phyloP scores from a whole-genome alignment of 179 eudicot genomes.

The Heliamphora pulchella region DNA sequence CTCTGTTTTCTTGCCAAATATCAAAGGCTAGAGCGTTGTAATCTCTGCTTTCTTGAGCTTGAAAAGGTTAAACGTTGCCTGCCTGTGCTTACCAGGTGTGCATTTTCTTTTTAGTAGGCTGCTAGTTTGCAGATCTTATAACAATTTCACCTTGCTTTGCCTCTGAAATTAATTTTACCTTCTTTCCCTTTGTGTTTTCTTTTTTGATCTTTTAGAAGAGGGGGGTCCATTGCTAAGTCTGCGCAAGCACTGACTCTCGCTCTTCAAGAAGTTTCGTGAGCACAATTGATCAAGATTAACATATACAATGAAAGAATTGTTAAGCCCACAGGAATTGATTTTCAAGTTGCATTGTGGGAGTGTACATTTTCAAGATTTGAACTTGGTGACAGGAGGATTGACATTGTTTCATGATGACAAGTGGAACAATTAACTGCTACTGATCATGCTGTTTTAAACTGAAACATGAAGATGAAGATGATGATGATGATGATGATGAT shows the following conservation, averaged over 20 bases:
- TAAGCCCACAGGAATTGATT: constrained; percentile 10
- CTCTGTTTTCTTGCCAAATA: constrained; percentile 11
- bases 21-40: constrained; percentile 82
- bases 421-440: not conserved
- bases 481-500: not conserved
- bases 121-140: constrained; percentile 7
- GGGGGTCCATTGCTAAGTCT: constrained; percentile 78
- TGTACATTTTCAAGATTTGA: not conserved
- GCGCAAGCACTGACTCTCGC: constrained; percentile 82
- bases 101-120: constrained; percentile 8
- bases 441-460: not conserved
- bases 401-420: not conserved
- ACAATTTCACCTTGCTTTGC: constrained; percentile 1
- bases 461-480: constrained; percentile 9
- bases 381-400: not conserved
- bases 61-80: constrained; percentile 71
- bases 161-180: no score
- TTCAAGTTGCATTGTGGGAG: not conserved
- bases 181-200: not conserved
- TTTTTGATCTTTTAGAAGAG: constrained; percentile 44
- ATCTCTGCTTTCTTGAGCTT: constrained; percentile 82
- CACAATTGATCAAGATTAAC: not conserved
- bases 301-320: constrained; percentile 3
- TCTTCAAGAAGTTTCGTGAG: constrained; percentile 52
- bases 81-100: constrained; percentile 71